A percentile compares a stretch with the other conserved stretches of the same genome.
Conservation (phyloP, 208 protist species). For the Crithidia brevicula region DNA sequence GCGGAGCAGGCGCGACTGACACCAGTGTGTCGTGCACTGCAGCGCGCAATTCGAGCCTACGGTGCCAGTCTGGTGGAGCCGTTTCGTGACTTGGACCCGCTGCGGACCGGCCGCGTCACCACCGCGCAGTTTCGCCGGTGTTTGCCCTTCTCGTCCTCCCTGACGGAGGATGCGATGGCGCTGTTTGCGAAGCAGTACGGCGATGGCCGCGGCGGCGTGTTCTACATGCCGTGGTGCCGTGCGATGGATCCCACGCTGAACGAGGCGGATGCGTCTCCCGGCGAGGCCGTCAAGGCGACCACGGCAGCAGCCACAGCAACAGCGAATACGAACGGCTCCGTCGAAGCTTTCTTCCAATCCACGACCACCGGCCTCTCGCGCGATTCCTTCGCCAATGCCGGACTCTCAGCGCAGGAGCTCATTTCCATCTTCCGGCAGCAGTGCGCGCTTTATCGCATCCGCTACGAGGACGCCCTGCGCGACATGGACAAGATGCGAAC, state of each 20-base stretch:
- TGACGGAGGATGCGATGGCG: constrained; percentile 34
- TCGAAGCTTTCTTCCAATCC: not conserved
- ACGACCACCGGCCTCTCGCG: constrained; percentile 11
- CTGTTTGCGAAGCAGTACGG: constrained; percentile 79
- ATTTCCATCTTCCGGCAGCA: constrained; percentile 67
- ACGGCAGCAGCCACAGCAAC: not conserved
- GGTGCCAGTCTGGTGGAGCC: constrained; percentile 53
- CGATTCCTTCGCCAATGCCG: constrained; percentile 35
- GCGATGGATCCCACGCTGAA: constrained; percentile 52
- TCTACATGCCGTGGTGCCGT: constrained; percentile 80
- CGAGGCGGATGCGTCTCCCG: not conserved
- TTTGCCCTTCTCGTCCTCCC: constrained; percentile 44
- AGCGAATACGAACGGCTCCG: not conserved
- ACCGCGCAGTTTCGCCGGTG: constrained; percentile 71
- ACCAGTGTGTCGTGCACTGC: constrained; percentile 43
- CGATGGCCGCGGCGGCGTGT: constrained; percentile 67
- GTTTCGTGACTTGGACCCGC: constrained; percentile 86
- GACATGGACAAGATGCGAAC: constrained; percentile 88
- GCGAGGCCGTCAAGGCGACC: not conserved
- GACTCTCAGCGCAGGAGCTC: constrained; percentile 50
- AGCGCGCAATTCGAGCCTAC: constrained; percentile 45
- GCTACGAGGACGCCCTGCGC: constrained; percentile 79
- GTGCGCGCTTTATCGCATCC: constrained; percentile 72
- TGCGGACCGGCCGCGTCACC: constrained; percentile 70
- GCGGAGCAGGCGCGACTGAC: constrained; percentile 52